Conservation (phyloP, 768 basidiomycete species). For the Kwoniella sp. region DNA sequence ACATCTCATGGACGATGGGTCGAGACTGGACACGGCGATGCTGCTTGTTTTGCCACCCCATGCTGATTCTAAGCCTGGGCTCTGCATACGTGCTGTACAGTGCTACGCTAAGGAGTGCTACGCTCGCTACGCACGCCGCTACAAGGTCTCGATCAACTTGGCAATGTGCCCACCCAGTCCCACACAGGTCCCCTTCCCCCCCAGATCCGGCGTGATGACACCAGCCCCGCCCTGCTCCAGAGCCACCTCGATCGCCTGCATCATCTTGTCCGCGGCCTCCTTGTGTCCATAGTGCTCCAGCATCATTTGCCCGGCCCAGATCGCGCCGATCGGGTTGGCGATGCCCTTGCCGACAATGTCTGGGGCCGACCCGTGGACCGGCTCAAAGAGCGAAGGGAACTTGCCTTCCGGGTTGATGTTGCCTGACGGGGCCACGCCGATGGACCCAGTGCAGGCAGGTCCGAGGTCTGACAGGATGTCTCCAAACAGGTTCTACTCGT, state of each 20-base stretch:
- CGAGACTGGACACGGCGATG: too few relatives aligned
- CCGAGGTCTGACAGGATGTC: conserved; percentile 98
- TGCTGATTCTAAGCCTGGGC: too few relatives aligned
- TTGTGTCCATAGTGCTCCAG: conserved; percentile 55
- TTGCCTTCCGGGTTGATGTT: conserved; percentile 59
- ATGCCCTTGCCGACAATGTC: conserved; percentile 78
- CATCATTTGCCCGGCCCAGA: conserved; percentile 96
- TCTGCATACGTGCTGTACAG: too few relatives aligned
- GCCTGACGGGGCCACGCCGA: conserved; percentile 93
- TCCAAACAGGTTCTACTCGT: conserved; percentile 47
- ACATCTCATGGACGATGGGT: too few relatives aligned
- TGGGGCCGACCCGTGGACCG: conserved; percentile 98
- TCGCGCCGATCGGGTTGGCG: conserved; percentile 96
- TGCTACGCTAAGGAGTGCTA: too few relatives aligned
- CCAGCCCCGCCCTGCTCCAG: conserved; percentile 10
- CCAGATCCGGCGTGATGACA: conserved; percentile 19
- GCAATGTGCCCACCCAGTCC: conserved; percentile 22
- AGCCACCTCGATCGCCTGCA: conserved; percentile 23
- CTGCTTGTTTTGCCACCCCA: too few relatives aligned
- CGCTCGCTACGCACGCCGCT: too few relatives aligned
- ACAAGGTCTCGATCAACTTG: conserved; percentile 18
- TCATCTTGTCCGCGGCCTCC: conserved; percentile 41
- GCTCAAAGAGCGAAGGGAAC: conserved; percentile 87
- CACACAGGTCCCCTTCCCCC: conserved; percentile 21
- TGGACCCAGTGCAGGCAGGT: conserved; percentile 93